These are phyloP conservation scores for Blastobotrys americana DNA, from an alignment of 805 yeast species.

Conservation along the genomic window DNA sequence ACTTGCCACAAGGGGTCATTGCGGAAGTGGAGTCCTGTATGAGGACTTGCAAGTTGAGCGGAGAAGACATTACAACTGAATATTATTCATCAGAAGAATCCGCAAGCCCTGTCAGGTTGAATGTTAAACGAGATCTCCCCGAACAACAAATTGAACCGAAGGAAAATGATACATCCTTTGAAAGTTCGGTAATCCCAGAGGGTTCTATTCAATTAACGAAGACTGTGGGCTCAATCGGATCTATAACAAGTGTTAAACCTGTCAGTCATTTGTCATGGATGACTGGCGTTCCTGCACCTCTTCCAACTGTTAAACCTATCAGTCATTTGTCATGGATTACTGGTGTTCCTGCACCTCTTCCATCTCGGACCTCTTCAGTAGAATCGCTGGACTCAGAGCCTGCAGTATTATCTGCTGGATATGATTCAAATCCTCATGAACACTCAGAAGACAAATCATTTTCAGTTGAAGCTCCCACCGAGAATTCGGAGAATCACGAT, in stretches of 20 bases:
- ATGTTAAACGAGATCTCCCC: neutral
- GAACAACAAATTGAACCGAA: neutral
- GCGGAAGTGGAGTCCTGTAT: conserved; percentile 1
- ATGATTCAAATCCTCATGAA: neutral
- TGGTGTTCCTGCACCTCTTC: neutral
- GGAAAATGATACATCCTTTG: neutral
- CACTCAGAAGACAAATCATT: neutral
- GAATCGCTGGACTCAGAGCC: neutral
- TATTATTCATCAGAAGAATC: neutral
- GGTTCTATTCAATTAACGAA: no score
- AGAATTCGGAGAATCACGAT: neutral
- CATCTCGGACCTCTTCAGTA: neutral
- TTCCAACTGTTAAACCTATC: neutral
- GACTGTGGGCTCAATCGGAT: no score
- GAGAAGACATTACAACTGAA: neutral
- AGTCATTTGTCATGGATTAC: neutral
- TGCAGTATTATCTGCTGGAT: neutral
- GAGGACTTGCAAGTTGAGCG: neutral
- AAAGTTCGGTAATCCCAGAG: neutral
- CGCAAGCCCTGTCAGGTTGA: neutral
- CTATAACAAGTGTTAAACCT: no score
- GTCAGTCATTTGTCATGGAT: neutral
- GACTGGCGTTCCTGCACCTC: neutral
- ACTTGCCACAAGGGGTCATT: neutral
- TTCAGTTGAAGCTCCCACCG: neutral